Conservation (phyloP, 192 early-diverging fungal genomes). For the Umbelopsis isabellina region DNA sequence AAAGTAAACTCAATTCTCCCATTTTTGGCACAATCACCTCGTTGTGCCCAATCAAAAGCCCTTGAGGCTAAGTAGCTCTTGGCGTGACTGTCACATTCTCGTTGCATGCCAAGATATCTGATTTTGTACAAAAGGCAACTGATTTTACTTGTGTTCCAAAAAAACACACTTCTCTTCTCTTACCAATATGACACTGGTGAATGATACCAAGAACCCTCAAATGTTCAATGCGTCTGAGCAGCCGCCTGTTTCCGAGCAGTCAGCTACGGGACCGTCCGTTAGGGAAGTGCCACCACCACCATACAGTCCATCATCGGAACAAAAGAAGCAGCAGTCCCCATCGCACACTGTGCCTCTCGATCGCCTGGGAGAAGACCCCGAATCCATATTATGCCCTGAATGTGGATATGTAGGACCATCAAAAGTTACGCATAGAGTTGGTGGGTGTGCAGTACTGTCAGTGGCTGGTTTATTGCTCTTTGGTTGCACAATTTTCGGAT, state of each 20-base stretch:
- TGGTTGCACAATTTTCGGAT: slow-evolving; percentile 15
- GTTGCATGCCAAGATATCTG: too few species aligned
- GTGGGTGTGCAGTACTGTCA: slow-evolving; percentile 10
- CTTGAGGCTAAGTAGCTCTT: too few species aligned
- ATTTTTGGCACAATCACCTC: too few species aligned
- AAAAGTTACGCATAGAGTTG: neutral
- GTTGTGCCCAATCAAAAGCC: too few species aligned
- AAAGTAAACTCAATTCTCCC: too few species aligned
- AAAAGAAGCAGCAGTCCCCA: neutral
- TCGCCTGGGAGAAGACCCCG: neutral
- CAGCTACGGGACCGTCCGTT: neutral
- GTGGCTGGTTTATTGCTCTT: slow-evolving; percentile 17
- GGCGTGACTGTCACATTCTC: too few species aligned
- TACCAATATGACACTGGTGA: too few species aligned
- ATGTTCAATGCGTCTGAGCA: neutral
- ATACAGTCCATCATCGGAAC: neutral
- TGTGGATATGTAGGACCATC: neutral
- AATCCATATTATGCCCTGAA: neutral
- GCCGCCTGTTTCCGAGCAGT: neutral
- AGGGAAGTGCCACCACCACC: slow-evolving; percentile 18
- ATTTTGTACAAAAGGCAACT: too few species aligned
- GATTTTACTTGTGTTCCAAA: too few species aligned
- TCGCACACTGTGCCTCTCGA: neutral
- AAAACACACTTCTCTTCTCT: too few species aligned
- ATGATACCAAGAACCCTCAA: too few species aligned